Conservation (phyloP, 371 early-diverging fungal genomes). For the Mycotypha africana region DNA sequence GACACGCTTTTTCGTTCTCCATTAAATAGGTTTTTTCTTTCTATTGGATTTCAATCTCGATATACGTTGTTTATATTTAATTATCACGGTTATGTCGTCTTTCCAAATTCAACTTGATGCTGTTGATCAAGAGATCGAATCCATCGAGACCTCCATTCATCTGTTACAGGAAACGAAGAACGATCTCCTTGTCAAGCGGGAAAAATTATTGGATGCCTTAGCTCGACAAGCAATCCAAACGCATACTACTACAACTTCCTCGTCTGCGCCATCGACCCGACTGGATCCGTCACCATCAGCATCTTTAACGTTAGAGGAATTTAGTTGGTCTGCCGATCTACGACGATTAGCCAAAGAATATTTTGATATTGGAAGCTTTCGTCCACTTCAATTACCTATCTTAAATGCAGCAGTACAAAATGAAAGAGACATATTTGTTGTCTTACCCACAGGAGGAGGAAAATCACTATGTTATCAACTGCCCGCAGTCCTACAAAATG, state of each 20-base stretch:
- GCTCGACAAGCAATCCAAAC: conserved; percentile 1
- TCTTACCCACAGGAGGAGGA: conserved; percentile 90
- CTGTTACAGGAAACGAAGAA: conserved; percentile 6
- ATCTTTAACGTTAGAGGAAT: conserved; percentile 26
- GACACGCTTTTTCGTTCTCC: no score
- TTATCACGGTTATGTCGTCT: no score
- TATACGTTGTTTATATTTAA: no score
- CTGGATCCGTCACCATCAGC: background rate
- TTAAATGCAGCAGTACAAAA: conserved; percentile 71
- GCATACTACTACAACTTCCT: background rate
- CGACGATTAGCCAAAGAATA: conserved; percentile 27
- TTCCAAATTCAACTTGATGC: conserved; percentile 3
- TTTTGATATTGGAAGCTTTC: conserved; percentile 55
- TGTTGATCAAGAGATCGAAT: conserved; percentile 17
- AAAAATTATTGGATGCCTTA: background rate
- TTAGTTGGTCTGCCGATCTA: conserved; percentile 49
- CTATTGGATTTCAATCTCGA: no score
- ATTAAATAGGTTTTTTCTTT: no score
- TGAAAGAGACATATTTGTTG: conserved; percentile 70
- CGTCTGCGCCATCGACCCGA: background rate
- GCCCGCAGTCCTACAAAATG: conserved; percentile 70
- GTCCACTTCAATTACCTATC: conserved; percentile 66
- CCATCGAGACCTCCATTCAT: conserved; percentile 15
- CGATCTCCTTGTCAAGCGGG: conserved; percentile 1
- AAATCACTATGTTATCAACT: conserved; percentile 88